Evolutionary conservation across 2,329 filamentous ascomycete species (phyloP).

Genomic region (Dactylellina leptospora): DNA sequence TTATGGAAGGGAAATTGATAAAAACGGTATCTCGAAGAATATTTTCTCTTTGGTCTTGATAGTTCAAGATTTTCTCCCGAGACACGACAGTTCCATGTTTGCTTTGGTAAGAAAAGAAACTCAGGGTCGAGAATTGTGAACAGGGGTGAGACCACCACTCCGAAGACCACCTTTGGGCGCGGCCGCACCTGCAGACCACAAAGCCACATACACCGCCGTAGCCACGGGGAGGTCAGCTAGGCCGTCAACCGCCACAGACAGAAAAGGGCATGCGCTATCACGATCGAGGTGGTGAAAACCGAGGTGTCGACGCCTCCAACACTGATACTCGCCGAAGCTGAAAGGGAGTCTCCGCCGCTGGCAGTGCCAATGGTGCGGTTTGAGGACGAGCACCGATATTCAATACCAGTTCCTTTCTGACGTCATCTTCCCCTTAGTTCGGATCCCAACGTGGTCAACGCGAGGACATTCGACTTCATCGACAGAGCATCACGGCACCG

Average conservation of each 20-base stretch:
- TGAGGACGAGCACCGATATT: too few species aligned
- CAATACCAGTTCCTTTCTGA: too few species aligned
- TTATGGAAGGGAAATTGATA: not conserved
- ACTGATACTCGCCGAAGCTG: constrained; percentile 1
- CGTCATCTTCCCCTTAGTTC: too few species aligned
- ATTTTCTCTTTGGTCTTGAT: not conserved
- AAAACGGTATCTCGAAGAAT: not conserved
- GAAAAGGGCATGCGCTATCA: not conserved
- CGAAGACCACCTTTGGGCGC: too few species aligned
- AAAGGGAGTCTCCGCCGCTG: constrained; percentile 18
- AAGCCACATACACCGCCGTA: not conserved
- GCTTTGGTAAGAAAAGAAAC: not conserved
- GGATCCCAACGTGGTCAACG: too few species aligned
- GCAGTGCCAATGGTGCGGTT: constrained; percentile 21
- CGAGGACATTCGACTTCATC: too few species aligned
- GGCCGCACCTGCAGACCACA: not conserved
- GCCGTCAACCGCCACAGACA: not conserved
- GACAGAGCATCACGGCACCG: too few species aligned
- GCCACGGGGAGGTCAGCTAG: too few species aligned
- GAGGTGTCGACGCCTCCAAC: not conserved
- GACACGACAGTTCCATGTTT: not conserved
- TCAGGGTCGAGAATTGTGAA: not conserved
- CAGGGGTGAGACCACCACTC: too few species aligned
- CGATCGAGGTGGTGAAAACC: not conserved
- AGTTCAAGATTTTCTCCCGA: not conserved